phyloP scores from a whole-genome alignment of 164 flowering plant genomes.

The Hamamelis virginiana region DNA sequence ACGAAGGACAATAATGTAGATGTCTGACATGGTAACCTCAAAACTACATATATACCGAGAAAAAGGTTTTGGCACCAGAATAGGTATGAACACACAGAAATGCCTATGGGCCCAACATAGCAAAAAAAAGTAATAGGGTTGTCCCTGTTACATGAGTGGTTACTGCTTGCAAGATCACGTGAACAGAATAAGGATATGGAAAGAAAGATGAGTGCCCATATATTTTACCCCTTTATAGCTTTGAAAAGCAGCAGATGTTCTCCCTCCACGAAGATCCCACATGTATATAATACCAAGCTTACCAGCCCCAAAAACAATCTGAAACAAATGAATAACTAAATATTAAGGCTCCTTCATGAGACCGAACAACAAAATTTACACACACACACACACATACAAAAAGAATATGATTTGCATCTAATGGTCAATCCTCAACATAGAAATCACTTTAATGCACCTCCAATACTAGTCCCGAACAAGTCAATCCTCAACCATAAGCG shows the following conservation, averaged over 20 bases:
- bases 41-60: too few relatives aligned
- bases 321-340: conserved; percentile 8
- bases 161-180: neutral
- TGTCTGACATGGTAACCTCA: neutral
- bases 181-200: neutral
- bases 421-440: neutral
- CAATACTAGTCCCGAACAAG: neutral
- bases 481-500: neutral
- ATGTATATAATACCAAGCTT: conserved; percentile 62
- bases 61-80: neutral
- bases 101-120: neutral
- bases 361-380: neutral
- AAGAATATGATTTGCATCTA: neutral
- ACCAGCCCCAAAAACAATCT: conserved; percentile 83
- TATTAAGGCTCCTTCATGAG: neutral
- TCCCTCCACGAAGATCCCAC: conserved; percentile 99
- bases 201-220: neutral
- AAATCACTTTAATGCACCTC: neutral
- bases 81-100: neutral
- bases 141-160: neutral
- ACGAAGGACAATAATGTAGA: neutral
- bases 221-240: conserved; percentile 66
- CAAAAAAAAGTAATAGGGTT: neutral
- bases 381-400: neutral
- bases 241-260: conserved; percentile 61